A percentile compares a stretch with the other conserved stretches of the same genome.
Conservation (phyloP, 2,329 filamentous ascomycete genomes). For the Diaporthe humulicola region DNA sequence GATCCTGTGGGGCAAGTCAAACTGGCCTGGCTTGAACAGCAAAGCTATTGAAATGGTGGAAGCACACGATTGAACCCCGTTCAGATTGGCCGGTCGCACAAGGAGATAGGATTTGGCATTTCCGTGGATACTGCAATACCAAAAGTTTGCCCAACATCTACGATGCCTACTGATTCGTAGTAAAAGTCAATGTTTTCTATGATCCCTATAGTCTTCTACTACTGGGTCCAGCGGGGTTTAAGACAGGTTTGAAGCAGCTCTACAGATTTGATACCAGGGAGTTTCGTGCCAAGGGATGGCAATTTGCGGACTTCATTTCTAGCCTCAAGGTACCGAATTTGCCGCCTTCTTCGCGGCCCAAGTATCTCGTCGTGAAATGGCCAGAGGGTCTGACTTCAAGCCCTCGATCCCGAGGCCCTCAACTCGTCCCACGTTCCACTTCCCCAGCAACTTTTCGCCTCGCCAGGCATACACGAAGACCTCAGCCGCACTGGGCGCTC, state of each 20-base stretch:
- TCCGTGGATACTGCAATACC: background rate
- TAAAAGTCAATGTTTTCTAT: background rate
- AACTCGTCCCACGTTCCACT: background rate
- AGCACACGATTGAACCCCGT: background rate
- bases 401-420: background rate
- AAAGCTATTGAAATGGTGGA: conserved; percentile 17
- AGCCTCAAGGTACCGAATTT: background rate
- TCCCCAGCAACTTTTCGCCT: background rate
- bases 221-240: background rate
- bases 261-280: background rate
- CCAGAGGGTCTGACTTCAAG: conserved; percentile 1
- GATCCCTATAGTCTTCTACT: background rate
- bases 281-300: background rate
- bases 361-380: background rate
- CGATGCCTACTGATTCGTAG: background rate
- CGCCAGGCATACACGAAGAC: conserved; percentile 5
- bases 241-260: background rate
- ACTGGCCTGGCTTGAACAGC: conserved; percentile 10
- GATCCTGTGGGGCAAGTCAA: background rate
- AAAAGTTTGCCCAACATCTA: background rate
- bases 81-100: background rate
- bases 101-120: background rate
- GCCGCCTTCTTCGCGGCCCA: background rate
- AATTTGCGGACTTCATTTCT: background rate
- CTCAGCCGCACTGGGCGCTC: conserved; percentile 3